Evolutionary conservation across 345 rosid genomes (phyloP).

Genomic region (Populus alba): DNA sequence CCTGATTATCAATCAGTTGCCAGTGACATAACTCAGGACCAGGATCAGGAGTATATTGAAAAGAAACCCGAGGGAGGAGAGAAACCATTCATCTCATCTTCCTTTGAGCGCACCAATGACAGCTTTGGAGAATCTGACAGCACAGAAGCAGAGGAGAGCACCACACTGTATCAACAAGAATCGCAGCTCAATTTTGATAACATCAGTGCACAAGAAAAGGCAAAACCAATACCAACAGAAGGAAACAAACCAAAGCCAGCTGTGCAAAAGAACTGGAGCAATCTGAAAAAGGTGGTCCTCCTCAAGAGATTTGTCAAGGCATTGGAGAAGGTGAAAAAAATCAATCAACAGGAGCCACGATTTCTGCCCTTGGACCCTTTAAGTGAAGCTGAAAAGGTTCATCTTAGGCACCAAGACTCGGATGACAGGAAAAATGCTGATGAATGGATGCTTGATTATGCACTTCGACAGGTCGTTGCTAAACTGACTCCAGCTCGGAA

Average conservation of each 20-base stretch:
- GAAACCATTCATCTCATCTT: conserved; percentile 16
- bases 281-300: conserved; percentile 28
- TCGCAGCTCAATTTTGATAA: not conserved
- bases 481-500: conserved; percentile 75
- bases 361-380: conserved; percentile 42
- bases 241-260: conserved; percentile 22
- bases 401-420: conserved; percentile 57
- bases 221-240: conserved; percentile 9
- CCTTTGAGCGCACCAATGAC: conserved; percentile 12
- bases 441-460: conserved; percentile 89
- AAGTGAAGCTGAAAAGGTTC: conserved; percentile 60
- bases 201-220: not conserved
- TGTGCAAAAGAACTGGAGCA: conserved; percentile 23
- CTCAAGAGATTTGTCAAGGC: conserved; percentile 68
- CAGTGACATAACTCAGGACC: conserved; percentile 30
- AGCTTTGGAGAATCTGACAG: conserved; percentile 22
- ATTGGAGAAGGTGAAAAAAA: conserved; percentile 58
- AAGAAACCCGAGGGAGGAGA: conserved; percentile 10
- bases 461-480: conserved; percentile 75
- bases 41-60: conserved; percentile 22
- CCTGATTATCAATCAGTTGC: conserved; percentile 49
- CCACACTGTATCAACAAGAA: conserved; percentile 14
- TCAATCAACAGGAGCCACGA: conserved; percentile 49
- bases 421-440: conserved; percentile 61
- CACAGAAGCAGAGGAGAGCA: conserved; percentile 16